Evolutionary conservation across 768 basidiomycete genomes (phyloP).

Genomic region (Phlebiopsis flavidoalba): DNA sequence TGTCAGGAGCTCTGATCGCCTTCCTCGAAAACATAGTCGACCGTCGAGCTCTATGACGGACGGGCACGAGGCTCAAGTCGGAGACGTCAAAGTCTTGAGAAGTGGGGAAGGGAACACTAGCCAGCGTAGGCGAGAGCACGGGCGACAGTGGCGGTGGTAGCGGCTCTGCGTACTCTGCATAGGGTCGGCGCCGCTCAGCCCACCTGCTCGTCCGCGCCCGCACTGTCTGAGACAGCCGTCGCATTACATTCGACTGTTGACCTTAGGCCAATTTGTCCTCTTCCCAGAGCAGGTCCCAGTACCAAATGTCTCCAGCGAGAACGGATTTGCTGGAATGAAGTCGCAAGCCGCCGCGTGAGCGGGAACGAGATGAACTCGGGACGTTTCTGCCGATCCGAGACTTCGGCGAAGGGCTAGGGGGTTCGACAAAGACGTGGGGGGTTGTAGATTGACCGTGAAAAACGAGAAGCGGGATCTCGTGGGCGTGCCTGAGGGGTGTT

Average conservation of each 20-base stretch:
- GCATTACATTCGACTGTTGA: constrained; percentile 16
- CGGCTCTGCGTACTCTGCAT: constrained; percentile 18
- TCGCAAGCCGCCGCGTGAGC: too few relatives aligned
- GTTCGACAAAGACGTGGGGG: constrained; percentile 21
- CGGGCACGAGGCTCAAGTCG: background rate
- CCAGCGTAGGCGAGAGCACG: background rate
- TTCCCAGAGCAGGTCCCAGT: background rate
- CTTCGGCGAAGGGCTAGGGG: constrained; percentile 21
- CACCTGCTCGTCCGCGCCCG: constrained; percentile 55
- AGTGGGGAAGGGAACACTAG: background rate
- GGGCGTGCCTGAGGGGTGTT: constrained; percentile 1
- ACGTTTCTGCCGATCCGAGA: background rate
- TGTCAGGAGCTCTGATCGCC: background rate
- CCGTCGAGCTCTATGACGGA: background rate
- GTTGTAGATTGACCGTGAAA: constrained; percentile 9
- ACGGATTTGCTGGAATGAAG: background rate
- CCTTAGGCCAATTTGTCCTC: constrained; percentile 1
- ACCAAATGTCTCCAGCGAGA: background rate
- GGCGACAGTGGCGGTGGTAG: background rate
- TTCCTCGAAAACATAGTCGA: background rate
- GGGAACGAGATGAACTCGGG: background rate
- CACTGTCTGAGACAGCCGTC: constrained; percentile 44
- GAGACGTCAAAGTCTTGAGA: background rate
- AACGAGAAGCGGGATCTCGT: constrained; percentile 14
- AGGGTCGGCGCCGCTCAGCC: constrained; percentile 60